Evolutionary conservation across 805 yeast species (phyloP).

Genomic region (Candida oleophila): DNA sequence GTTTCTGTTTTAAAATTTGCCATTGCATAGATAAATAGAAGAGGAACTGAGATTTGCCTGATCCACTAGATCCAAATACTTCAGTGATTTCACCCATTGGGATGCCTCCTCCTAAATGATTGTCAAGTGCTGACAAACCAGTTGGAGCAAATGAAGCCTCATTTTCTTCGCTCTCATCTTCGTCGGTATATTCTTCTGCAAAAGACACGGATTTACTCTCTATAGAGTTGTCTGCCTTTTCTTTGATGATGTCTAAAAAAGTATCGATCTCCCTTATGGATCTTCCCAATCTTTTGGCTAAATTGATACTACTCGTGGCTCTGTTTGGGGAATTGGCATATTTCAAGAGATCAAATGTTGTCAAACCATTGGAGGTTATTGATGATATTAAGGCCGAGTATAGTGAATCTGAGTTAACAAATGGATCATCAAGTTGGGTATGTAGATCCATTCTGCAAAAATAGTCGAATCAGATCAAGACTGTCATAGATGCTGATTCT

Average conservation of each 20-base stretch:
- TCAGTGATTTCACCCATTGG: constrained; percentile 52
- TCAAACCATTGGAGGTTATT: constrained; percentile 22
- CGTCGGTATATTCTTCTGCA: constrained; percentile 4
- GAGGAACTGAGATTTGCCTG: constrained; percentile 82
- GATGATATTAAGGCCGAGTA: constrained; percentile 16
- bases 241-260: constrained; percentile 12
- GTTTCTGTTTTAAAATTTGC: constrained; percentile 27
- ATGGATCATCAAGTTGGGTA: background rate
- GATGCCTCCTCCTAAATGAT: constrained; percentile 29
- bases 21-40: constrained; percentile 63
- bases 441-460: background rate
- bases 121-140: constrained; percentile 25
- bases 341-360: constrained; percentile 23
- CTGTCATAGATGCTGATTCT: no score
- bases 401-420: background rate
- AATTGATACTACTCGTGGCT: constrained; percentile 5
- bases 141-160: constrained; percentile 15
- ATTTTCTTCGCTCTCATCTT: background rate
- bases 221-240: background rate
- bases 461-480: no score
- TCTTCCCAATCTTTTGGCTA: constrained; percentile 22
- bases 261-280: constrained; percentile 27
- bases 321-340: constrained; percentile 12
- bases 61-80: constrained; percentile 78
- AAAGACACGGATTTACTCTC: background rate